Base-by-base conservation (phyloP, 345 rosid genomes). In the Camelina sativa region DNA sequence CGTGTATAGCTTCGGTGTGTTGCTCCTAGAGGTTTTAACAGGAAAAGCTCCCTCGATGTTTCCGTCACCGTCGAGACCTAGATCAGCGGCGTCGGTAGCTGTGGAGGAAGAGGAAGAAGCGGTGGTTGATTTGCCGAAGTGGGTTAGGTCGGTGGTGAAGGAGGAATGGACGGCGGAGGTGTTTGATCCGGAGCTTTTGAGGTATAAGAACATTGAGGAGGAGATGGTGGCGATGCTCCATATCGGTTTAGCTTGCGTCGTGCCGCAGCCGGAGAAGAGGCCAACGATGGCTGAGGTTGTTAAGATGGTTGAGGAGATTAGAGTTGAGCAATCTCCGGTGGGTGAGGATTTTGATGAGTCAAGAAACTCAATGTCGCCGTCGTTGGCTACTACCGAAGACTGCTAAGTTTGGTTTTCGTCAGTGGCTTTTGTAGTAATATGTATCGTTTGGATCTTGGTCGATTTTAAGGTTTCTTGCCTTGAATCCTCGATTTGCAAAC, bases 141-240 rank as follows among this genome's bases (percentile, higher is more conserved):
- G 98, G 98, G 98, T 94, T 46, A 77, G 91, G 72, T 94, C 97
- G 2, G 96, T 94, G 34, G 97, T 94, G 41, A 94, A 86, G 83
- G 97, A 94, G 79, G 98, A 91, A 78, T 91, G 97, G 97, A 94
- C 98, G 12, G 94, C 96, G 6, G 98, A 94, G 81, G 97, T 94
- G 73, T 94, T 94, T 74, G 98, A 94, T 78, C 86, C 86, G 76
- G 98, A 94, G 77, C 90, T 94, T 38, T 28, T 94, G 77, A 89
- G 98, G 88, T 94, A 94, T 71, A 94, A 94, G 81, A 91, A 94
- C 80, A 91, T 94, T 12, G 96, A 90, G 69, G 97, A 90, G 71
- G 97, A 91, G 64, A 91, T 93, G 48, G 93, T 91, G 69, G 80
- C 95, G 1, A 91, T 94, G 98, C 86, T 94, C 11, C 98, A 90